Percentiles rank a stretch among this genome's conserved stretches.
Conservation (phyloP, 257 asterid species). For the Forsythia suspensa region DNA sequence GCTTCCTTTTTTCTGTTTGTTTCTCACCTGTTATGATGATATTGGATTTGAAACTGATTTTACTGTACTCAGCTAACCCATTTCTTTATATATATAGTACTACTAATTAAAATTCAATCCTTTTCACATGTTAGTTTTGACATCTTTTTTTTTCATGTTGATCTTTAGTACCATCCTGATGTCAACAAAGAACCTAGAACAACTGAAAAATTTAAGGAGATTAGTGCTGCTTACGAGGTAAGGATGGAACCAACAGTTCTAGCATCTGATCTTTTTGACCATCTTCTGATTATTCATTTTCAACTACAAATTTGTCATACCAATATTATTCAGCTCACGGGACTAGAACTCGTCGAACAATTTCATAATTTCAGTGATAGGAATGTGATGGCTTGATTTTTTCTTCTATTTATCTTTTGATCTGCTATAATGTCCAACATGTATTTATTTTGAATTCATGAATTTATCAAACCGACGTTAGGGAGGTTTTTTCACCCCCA, state of each 20-base stretch:
- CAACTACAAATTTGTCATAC: not conserved
- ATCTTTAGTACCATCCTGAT: slow-evolving; percentile 85
- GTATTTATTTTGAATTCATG: not conserved
- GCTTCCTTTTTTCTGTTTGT: not conserved
- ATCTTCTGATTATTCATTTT: slow-evolving; percentile 19
- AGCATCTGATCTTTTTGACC: slow-evolving; percentile 7
- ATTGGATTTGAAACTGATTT: not conserved
- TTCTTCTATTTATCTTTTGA: not conserved
- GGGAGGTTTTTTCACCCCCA: too few relatives aligned
- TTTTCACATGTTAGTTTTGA: slow-evolving; percentile 3
- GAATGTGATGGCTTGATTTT: not conserved
- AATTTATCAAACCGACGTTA: slow-evolving; percentile 8
- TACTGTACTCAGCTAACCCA: not conserved
- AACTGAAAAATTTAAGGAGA: slow-evolving; percentile 93
- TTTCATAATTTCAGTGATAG: not conserved
- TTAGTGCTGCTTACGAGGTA: slow-evolving; percentile 98
- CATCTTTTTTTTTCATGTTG: slow-evolving; percentile 21
- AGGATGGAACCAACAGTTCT: slow-evolving; percentile 26
- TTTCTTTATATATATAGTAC: not conserved
- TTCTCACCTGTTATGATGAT: not conserved
- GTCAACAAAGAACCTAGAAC: slow-evolving; percentile 97
- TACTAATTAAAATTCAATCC: not conserved
- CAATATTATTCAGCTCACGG: slow-evolving; percentile 12
- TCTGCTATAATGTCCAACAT: not conserved
- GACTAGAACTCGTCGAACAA: not conserved